Percentiles rank a stretch among this genome's conserved stretches.
Conservation (phyloP, 495 filamentous ascomycete genomes). For the Penicillium soppii region DNA sequence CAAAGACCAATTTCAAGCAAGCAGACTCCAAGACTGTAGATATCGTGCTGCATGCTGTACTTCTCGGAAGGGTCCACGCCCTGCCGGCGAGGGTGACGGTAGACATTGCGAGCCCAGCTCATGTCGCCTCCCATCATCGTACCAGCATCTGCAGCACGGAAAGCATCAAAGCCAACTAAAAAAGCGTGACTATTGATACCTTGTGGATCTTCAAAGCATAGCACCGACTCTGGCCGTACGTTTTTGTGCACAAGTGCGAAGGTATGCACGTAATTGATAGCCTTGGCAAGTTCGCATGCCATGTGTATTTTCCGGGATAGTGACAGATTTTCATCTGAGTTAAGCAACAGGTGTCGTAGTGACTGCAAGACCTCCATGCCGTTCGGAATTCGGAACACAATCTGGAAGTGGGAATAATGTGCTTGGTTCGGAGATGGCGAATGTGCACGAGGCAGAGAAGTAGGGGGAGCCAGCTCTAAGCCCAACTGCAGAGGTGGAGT, state of each 20-base stretch:
- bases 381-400: too few relatives aligned
- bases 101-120: slow-evolving; percentile 22
- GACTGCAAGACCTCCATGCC: too few relatives aligned
- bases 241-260: slow-evolving; percentile 31
- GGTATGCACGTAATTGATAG: slow-evolving; percentile 21
- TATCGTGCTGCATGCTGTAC: slow-evolving; percentile 35
- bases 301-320: slow-evolving; percentile 2
- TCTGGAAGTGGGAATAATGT: too few relatives aligned
- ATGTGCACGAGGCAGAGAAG: too few relatives aligned
- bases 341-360: too few relatives aligned
- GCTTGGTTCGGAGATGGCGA: too few relatives aligned
- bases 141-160: neutral
- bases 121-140: slow-evolving; percentile 18
- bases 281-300: slow-evolving; percentile 21
- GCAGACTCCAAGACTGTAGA: slow-evolving; percentile 38
- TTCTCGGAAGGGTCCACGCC: slow-evolving; percentile 10
- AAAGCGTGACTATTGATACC: too few relatives aligned
- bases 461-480: too few relatives aligned
- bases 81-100: slow-evolving; percentile 32
- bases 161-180: too few relatives aligned
- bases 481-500: too few relatives aligned
- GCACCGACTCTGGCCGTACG: slow-evolving; percentile 17
- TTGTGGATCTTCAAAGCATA: neutral
- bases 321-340: too few relatives aligned
- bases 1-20: slow-evolving; percentile 40